These are phyloP conservation scores for Phoenix dactylifera DNA, from an alignment of 176 grass and related monocot species.

Conservation along the genomic window DNA sequence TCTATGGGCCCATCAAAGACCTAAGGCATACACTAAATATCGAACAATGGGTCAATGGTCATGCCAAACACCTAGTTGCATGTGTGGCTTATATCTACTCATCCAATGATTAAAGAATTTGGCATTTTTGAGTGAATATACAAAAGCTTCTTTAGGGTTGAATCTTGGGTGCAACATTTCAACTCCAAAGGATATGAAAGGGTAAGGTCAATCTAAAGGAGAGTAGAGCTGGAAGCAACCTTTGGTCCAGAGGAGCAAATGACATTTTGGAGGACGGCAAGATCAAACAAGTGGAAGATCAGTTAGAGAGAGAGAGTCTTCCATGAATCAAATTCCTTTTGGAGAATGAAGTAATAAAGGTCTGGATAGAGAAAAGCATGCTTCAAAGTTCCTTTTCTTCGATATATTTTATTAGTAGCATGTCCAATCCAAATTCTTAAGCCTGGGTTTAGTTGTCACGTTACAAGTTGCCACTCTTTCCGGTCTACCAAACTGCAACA, in stretches of 20 bases:
- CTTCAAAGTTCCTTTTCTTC: neutral
- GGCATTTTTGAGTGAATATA: neutral
- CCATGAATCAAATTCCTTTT: neutral
- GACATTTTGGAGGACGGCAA: neutral
- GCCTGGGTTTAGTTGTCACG: neutral
- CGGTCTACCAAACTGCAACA: neutral
- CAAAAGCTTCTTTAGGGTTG: neutral
- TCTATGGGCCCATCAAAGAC: too few species aligned
- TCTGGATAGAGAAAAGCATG: slow-evolving; percentile 1
- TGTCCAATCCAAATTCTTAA: neutral
- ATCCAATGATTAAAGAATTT: neutral
- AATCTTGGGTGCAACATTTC: neutral
- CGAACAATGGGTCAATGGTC: neutral
- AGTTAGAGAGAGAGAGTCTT: neutral
- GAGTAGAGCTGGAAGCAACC: too few species aligned
- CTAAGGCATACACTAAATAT: neutral
- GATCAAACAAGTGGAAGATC: neutral
- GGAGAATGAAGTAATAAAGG: neutral
- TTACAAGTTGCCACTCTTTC: neutral
- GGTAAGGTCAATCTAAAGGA: too few species aligned
- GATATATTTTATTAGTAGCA: neutral
- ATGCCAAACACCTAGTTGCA: neutral
- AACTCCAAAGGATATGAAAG: neutral
- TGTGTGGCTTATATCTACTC: neutral
- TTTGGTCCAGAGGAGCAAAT: neutral